Conservation (phyloP, 2,329 filamentous ascomycete species). For the Pseudocercospora eumusae region DNA sequence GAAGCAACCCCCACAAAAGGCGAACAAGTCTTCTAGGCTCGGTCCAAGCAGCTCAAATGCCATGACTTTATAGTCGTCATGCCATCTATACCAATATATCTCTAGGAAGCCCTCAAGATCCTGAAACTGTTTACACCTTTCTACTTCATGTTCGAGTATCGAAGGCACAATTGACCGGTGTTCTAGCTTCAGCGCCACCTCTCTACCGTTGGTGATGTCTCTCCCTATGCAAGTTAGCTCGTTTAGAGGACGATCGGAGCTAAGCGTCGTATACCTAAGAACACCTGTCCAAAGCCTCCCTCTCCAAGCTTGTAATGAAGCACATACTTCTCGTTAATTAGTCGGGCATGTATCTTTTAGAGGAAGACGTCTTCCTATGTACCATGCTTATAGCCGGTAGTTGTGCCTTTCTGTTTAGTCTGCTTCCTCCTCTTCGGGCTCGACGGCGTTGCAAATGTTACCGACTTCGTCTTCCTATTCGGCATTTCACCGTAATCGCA, state of each 20-base stretch:
- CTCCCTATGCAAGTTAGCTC: slow-evolving; percentile 11
- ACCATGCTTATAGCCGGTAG: background rate
- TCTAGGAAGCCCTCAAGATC: background rate
- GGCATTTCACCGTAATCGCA: background rate
- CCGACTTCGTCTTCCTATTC: background rate
- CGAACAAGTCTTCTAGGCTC: slow-evolving; percentile 8
- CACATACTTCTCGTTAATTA: background rate
- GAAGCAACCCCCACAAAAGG: background rate
- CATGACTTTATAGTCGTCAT: slow-evolving; percentile 11
- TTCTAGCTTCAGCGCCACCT: slow-evolving; percentile 18
- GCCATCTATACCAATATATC: slow-evolving; percentile 8
- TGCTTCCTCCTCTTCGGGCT: background rate
- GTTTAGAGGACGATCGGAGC: background rate
- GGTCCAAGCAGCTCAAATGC: slow-evolving; percentile 9
- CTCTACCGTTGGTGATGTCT: slow-evolving; percentile 6
- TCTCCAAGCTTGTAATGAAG: slow-evolving; percentile 11
- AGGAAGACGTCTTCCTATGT: slow-evolving; percentile 8
- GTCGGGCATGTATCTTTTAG: background rate
- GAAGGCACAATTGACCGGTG: background rate
- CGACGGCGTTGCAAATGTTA: background rate
- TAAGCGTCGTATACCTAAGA: slow-evolving; percentile 10
- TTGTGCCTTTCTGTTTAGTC: background rate
- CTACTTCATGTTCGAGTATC: background rate
- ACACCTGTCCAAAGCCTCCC: slow-evolving; percentile 13
- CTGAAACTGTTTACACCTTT: slow-evolving; percentile 1